Evolutionary conservation across 2,329 filamentous ascomycete genomes (phyloP).

Genomic region (Aureobasidium sp.): DNA sequence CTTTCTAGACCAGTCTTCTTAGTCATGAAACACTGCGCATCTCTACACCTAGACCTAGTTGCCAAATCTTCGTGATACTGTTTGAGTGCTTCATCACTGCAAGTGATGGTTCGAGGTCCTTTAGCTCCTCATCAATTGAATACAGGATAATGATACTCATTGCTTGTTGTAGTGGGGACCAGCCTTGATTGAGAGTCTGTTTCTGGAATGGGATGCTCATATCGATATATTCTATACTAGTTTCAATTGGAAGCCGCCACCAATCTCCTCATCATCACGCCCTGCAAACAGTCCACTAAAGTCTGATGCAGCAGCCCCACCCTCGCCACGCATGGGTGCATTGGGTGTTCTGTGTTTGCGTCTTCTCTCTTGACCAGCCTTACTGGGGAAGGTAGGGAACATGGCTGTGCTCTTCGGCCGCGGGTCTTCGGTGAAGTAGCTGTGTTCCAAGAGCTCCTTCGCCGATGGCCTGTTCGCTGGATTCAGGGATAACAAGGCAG

Average conservation of each 20-base stretch:
- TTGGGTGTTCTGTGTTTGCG: constrained; percentile 66
- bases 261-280: constrained; percentile 39
- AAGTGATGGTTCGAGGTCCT: too few species aligned
- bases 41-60: too few species aligned
- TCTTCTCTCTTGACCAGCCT: constrained; percentile 82
- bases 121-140: too few species aligned
- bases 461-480: constrained; percentile 64
- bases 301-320: constrained; percentile 43
- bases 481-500: constrained; percentile 63
- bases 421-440: constrained; percentile 83
- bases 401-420: constrained; percentile 82
- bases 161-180: too few species aligned
- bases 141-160: too few species aligned
- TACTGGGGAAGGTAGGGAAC: constrained; percentile 96
- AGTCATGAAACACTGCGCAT: too few species aligned
- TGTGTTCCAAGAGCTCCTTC: constrained; percentile 63
- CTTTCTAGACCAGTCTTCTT: too few species aligned
- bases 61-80: too few species aligned
- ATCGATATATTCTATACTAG: constrained; percentile 19
- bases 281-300: constrained; percentile 44
- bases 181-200: too few species aligned
- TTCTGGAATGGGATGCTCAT: not conserved
- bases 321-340: constrained; percentile 70
- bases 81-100: too few species aligned
- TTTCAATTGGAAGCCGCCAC: constrained; percentile 38